phyloP scores from a whole-genome alignment of 305 asterid species.

The Rubia occidens region DNA sequence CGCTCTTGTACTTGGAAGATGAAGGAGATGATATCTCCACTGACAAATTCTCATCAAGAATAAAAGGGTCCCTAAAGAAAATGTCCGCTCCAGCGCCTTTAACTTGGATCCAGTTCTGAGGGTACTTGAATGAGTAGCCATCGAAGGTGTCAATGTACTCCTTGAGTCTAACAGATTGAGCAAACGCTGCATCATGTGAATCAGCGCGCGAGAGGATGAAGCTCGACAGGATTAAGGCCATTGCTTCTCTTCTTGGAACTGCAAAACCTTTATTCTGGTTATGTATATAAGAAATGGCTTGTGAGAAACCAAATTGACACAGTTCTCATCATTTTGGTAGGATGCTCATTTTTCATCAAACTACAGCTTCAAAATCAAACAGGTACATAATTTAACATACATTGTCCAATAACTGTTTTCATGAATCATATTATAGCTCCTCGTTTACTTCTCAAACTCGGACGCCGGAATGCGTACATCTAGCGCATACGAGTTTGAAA shows the following conservation, averaged over 20 bases:
- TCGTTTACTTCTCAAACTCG: too few relatives aligned
- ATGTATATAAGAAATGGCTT: constrained; percentile 39
- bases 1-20: constrained; percentile 69
- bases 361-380: background rate
- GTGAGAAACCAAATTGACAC: constrained; percentile 31
- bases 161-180: constrained; percentile 50
- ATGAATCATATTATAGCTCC: too few relatives aligned
- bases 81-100: constrained; percentile 96
- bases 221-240: constrained; percentile 56
- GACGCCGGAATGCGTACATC: too few relatives aligned
- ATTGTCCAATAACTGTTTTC: background rate
- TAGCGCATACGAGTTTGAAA: too few relatives aligned
- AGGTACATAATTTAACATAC: background rate
- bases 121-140: constrained; percentile 76
- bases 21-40: constrained; percentile 90
- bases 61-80: constrained; percentile 88
- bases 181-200: constrained; percentile 31
- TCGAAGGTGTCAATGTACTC: constrained; percentile 77
- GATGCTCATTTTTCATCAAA: background rate
- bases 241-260: constrained; percentile 73
- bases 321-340: background rate
- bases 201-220: constrained; percentile 35
- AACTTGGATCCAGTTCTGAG: constrained; percentile 88
- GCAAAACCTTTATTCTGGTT: constrained; percentile 94
- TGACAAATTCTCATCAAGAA: constrained; percentile 79